These are phyloP conservation scores for Epichloe uncinata DNA, from an alignment of 2,329 filamentous ascomycete species.

Conservation along the genomic window DNA sequence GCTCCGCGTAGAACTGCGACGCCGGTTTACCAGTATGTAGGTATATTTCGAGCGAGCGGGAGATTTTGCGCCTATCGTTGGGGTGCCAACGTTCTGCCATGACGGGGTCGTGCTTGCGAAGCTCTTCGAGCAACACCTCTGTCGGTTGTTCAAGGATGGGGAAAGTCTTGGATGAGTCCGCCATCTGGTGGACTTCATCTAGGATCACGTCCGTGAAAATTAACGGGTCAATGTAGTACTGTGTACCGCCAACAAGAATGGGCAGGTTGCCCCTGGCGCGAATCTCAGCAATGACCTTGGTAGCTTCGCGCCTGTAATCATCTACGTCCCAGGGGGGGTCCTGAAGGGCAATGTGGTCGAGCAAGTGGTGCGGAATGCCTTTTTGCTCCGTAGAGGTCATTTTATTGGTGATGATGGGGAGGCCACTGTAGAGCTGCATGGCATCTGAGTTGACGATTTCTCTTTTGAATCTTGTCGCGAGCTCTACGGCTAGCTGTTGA, in stretches of 20 bases:
- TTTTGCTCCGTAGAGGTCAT: slow-evolving; percentile 61
- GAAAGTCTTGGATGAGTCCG: slow-evolving; percentile 30
- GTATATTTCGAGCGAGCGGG: slow-evolving; percentile 79
- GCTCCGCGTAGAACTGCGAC: slow-evolving; percentile 77
- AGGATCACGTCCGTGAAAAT: slow-evolving; percentile 57
- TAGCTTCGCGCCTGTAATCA: slow-evolving; percentile 59
- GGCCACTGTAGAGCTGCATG: slow-evolving; percentile 89
- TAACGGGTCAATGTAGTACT: slow-evolving; percentile 86
- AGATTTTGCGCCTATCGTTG: slow-evolving; percentile 81
- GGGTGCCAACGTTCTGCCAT: slow-evolving; percentile 94
- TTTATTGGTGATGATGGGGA: slow-evolving; percentile 94
- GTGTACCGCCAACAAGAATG: slow-evolving; percentile 85
- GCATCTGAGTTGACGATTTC: slow-evolving; percentile 96
- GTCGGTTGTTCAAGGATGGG: slow-evolving; percentile 62
- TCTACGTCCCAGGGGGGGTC: slow-evolving; percentile 78
- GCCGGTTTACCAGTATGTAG: slow-evolving; percentile 68
- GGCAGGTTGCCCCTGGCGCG: slow-evolving; percentile 65
- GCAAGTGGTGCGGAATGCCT: slow-evolving; percentile 75
- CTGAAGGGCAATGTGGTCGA: slow-evolving; percentile 63
- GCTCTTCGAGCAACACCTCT: slow-evolving; percentile 55
- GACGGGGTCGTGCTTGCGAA: slow-evolving; percentile 69
- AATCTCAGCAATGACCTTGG: slow-evolving; percentile 62
- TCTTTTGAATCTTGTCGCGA: slow-evolving; percentile 72
- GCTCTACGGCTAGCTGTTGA: slow-evolving; percentile 71
- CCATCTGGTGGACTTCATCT: slow-evolving; percentile 23